Conservation (phyloP, 768 basidiomycete genomes). For the Leccinum imitatum region DNA sequence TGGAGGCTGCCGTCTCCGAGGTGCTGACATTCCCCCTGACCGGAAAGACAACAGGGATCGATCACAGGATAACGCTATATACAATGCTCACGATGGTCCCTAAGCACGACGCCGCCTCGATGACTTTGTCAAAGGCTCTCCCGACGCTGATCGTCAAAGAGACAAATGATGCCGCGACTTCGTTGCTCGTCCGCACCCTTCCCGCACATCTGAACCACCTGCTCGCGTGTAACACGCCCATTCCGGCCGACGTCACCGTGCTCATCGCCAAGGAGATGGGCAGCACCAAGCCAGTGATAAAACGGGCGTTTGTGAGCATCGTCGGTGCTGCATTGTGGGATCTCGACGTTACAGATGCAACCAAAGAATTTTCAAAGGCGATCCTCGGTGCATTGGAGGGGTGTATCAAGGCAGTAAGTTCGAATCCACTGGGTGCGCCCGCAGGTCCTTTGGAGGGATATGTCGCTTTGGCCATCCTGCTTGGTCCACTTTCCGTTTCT, state of each 20-base stretch:
- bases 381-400: constrained; percentile 65
- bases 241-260: constrained; percentile 45
- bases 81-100: constrained; percentile 64
- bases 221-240: constrained; percentile 40
- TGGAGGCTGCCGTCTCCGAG: constrained; percentile 55
- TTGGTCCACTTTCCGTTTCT: constrained; percentile 56
- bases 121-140: constrained; percentile 40
- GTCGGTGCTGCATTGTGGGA: constrained; percentile 62
- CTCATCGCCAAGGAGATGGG: constrained; percentile 72
- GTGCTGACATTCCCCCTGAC: constrained; percentile 71
- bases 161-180: constrained; percentile 64
- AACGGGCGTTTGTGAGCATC: constrained; percentile 62
- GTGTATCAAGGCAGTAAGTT: constrained; percentile 62
- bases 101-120: constrained; percentile 49
- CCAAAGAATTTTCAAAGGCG: constrained; percentile 50
- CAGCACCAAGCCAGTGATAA: constrained; percentile 56
- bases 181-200: constrained; percentile 54
- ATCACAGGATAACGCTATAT: constrained; percentile 81
- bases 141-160: constrained; percentile 65
- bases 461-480: constrained; percentile 64
- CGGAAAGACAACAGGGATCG: constrained; percentile 85
- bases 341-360: constrained; percentile 41
- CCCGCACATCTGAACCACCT: constrained; percentile 57
- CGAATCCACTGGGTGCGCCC: constrained; percentile 56
- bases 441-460: constrained; percentile 85